Percentiles rank a stretch among this genome's conserved stretches.
Evolutionary conservation across 2,329 filamentous ascomycete species (phyloP).

Genomic region (Tolypocladium pustulatum): DNA sequence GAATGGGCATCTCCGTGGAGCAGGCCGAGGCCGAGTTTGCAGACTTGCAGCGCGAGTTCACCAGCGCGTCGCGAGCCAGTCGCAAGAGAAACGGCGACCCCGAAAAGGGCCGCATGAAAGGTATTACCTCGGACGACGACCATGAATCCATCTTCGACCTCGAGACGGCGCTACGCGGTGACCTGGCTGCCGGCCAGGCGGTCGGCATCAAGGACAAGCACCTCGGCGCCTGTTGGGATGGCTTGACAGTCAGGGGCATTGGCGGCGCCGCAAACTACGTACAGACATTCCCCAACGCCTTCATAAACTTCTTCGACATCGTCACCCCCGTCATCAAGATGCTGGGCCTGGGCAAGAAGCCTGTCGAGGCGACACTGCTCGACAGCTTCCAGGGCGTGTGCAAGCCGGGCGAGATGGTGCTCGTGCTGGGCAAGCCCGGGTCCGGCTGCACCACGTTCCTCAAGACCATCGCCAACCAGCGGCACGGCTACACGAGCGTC

Average conservation of each 20-base stretch:
- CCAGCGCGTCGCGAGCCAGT: constrained; percentile 44
- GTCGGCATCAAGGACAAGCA: constrained; percentile 75
- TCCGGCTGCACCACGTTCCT: constrained; percentile 62
- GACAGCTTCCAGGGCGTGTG: constrained; percentile 60
- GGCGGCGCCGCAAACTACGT: constrained; percentile 65
- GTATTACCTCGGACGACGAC: constrained; percentile 24
- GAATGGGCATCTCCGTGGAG: constrained; percentile 48
- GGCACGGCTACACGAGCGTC: constrained; percentile 42
- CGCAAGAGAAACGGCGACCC: constrained; percentile 32
- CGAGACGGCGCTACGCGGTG: constrained; percentile 62
- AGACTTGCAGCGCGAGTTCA: constrained; percentile 52
- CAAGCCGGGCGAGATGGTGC: constrained; percentile 78
- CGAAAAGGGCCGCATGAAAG: constrained; percentile 41
- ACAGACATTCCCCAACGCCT: constrained; percentile 66
- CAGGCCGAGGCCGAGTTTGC: constrained; percentile 62
- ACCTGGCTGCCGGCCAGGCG: constrained; percentile 58
- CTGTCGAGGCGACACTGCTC: constrained; percentile 62
- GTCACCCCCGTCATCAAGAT: constrained; percentile 52
- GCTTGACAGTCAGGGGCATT: constrained; percentile 63
- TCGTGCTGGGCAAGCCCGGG: constrained; percentile 71
- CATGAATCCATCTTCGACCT: constrained; percentile 56
- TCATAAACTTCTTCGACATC: constrained; percentile 67
- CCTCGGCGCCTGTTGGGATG: constrained; percentile 71
- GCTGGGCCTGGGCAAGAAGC: constrained; percentile 56
- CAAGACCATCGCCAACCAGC: constrained; percentile 58